Evolutionary conservation across 352 stramenopile species (phyloP), one percentile per base, ranked within the genome.

Genomic region (Phytophthora tubulina): DNA sequence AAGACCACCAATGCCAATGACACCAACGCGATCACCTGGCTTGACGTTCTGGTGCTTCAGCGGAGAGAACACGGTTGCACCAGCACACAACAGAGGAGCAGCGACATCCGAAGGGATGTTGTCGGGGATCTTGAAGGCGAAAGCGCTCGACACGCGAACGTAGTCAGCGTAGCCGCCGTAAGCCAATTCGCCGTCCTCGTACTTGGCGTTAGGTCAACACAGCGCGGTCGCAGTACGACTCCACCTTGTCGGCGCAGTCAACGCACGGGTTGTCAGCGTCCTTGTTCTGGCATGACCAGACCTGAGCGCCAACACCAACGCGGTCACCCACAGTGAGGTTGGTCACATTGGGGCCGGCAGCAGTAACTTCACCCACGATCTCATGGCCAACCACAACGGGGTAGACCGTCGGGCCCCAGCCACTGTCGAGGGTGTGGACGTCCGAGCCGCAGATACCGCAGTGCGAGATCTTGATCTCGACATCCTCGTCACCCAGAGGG

Each of bases 1-100:
- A 32, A 97, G 78, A 15, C 91, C 91, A 13, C 91, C 91, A 71
- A 96, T 85, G 35, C 91, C 91, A 36, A 91, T 81, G 17, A 97
- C 77, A 39, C 76, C 91, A 4, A 97, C 77, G 14, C 76, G 84
- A 52, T 88, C 67, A 13, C 81, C 81, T 14, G 70, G 33, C 67
- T 88, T 73, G n/a, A 90, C 79, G 61, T 79, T 78, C 41, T 76
- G 69, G 68, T 85, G 73, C 73, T 80, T 82, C 52, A 96, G 63
- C 2, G 91, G 90, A 45, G 81, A 90, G 75, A 89, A 97, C 4
- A 83, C 86, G 6, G 91, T 97, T 39, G 91, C 86, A 46, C 90
- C 91, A 27, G 89, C 91, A 71, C 92, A 97, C 55, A 97, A 57
- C 36, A 97, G 62, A 9, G 88, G 82, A 32, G 83, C 87, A 6